These are phyloP conservation scores for Melampsora larici-populina DNA, from an alignment of 1,284 basidiomycete species.

Conservation along the genomic window DNA sequence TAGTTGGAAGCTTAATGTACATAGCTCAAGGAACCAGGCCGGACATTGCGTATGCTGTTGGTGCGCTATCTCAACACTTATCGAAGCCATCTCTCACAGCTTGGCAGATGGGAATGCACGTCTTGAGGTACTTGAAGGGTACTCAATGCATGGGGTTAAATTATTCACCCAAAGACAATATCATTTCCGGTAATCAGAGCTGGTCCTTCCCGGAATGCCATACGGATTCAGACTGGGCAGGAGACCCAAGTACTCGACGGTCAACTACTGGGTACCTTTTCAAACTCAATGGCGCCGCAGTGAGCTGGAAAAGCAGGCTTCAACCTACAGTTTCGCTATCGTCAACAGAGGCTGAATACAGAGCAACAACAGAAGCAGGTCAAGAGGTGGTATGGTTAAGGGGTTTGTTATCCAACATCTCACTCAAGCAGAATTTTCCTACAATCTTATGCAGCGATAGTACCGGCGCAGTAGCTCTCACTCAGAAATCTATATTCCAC, in stretches of 20 bases:
- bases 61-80: constrained; percentile 15
- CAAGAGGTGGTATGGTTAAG: no score
- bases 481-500: not conserved
- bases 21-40: not conserved
- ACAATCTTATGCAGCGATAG: not conserved
- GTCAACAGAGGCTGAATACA: no score
- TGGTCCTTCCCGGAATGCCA: not conserved
- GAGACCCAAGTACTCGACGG: constrained; percentile 11
- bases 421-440: not conserved
- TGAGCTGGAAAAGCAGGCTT: no score
- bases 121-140: constrained; percentile 17
- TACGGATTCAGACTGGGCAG: constrained; percentile 44
- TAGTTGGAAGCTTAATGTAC: constrained; percentile 16
- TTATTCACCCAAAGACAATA: not conserved
- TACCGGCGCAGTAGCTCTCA: not conserved
- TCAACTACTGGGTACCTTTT: constrained; percentile 38
- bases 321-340: no score
- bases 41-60: constrained; percentile 9
- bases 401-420: no score
- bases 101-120: constrained; percentile 13
- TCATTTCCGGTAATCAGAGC: not conserved
- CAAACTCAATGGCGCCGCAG: no score
- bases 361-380: no score
- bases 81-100: constrained; percentile 5
- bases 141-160: not conserved